Base-by-base conservation (phyloP, 2,329 filamentous ascomycete genomes). In the Fusarium sp. region DNA sequence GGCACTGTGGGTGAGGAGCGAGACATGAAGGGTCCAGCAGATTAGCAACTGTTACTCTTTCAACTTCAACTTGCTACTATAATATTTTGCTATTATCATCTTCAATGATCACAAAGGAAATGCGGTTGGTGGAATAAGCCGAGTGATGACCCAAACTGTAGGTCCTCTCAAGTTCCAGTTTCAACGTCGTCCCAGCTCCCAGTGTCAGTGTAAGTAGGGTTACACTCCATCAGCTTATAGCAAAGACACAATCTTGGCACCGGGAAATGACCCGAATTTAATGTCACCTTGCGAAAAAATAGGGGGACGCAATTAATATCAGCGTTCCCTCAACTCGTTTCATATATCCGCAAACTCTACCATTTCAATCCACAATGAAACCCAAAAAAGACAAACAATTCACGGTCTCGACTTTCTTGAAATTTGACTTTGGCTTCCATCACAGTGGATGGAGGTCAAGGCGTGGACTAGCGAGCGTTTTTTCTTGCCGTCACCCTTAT, bases 221-320 rank as follows among this genome's bases (percentile, higher is more conserved):
- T 63, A 44, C 60, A 67, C 49, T 68, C 56, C 42, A 44, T 60
- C 61, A 23, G 42, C 33, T 37, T 30, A 37, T 50, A 50, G 23
- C 12, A 64, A 58, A 44, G 25, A 49, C 23, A 53, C 49, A 57
- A 47, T 43, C 64, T 70, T 59, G 65, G 37, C 61, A 44, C 16
- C 56, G 19, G 61, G 43, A 64, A 30, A 62, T 56, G 50, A 42
- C 4, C 59, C 59, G 50, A 65, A 64, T 52, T 32, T 30, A 64
- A 60, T 71, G 62, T 60, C 60, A 43, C 53, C 37, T 62, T 67
- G 69, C 68, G 67, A 71, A 38, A 19, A 53, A 53, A 28, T 56
- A 49, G 54, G 58, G 44, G 40, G 18, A 37, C 28, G 25, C 15
- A 38, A 53, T 28, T 28, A 52, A 46, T 46, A 32, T 12, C 19